phyloP scores from a whole-genome alignment of 305 asterid genomes.

The Ajuga reptans region DNA sequence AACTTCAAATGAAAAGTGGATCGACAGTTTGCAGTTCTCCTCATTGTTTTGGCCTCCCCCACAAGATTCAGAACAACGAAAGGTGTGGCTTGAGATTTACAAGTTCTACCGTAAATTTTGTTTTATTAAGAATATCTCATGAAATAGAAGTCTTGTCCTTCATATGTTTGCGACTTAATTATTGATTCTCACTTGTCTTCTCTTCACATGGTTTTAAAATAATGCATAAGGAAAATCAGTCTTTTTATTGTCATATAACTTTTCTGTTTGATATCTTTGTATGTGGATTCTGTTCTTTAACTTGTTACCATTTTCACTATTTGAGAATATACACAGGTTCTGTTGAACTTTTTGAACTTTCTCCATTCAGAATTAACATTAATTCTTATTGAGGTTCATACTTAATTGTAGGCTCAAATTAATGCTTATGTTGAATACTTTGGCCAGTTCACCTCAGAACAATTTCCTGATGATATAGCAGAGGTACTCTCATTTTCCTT shows the following conservation, averaged over 20 bases:
- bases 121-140: neutral
- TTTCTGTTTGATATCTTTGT: neutral
- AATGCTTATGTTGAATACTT: slow-evolving; percentile 90
- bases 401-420: slow-evolving; percentile 62
- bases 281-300: neutral
- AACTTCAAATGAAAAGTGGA: slow-evolving; percentile 70
- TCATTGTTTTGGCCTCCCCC: slow-evolving; percentile 95
- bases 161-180: slow-evolving; percentile 1
- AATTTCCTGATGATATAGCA: slow-evolving; percentile 90
- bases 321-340: neutral
- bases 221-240: neutral
- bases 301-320: neutral
- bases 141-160: neutral
- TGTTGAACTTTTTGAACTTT: neutral
- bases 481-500: slow-evolving; percentile 51
- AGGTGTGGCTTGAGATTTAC: slow-evolving; percentile 42
- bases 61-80: slow-evolving; percentile 67
- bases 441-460: slow-evolving; percentile 91
- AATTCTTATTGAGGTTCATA: neutral
- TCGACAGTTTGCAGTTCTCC: slow-evolving; percentile 80
- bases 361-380: neutral
- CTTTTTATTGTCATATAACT: neutral
- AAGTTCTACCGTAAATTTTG: neutral
- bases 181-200: neutral
- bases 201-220: neutral